Conservation (phyloP, 305 asterid species). For the Fraxinus paxiana region DNA sequence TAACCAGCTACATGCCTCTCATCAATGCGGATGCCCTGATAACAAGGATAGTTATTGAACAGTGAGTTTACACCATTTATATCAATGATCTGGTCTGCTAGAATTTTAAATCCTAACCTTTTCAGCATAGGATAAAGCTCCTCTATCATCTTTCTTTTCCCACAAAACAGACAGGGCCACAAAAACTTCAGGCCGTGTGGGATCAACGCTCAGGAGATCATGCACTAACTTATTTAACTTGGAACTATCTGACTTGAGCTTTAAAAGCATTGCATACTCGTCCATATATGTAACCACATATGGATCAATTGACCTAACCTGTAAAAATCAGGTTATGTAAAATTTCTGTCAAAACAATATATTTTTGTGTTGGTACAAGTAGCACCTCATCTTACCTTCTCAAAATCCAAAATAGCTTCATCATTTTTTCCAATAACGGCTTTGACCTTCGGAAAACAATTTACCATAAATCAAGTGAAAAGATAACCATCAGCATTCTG, state of each 20-base stretch:
- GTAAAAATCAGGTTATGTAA: constrained; percentile 31
- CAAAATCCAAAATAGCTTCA: constrained; percentile 87
- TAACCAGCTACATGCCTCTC: constrained; percentile 90
- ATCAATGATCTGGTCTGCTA: constrained; percentile 17
- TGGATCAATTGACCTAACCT: constrained; percentile 89
- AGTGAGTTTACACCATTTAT: constrained; percentile 25
- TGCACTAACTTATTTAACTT: constrained; percentile 81
- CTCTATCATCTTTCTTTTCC: constrained; percentile 91
- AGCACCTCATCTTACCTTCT: constrained; percentile 47
- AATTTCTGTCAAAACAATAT: constrained; percentile 5
- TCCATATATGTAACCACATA: constrained; percentile 82
- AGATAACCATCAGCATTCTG: background rate
- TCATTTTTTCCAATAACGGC: constrained; percentile 80
- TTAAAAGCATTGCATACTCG: constrained; percentile 96
- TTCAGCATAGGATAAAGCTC: constrained; percentile 80
- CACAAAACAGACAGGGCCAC: constrained; percentile 88
- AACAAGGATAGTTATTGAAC: constrained; percentile 20
- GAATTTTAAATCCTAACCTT: constrained; percentile 49
- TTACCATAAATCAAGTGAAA: constrained; percentile 10
- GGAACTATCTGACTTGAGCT: constrained; percentile 65
- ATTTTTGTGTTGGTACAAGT: constrained; percentile 2
- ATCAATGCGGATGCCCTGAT: constrained; percentile 83
- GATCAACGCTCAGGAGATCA: constrained; percentile 76
- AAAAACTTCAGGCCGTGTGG: constrained; percentile 84
- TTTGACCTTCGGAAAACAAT: constrained; percentile 57